phyloP scores from a whole-genome alignment of 2,329 filamentous ascomycete species.

The Colletotrichum sp. region DNA sequence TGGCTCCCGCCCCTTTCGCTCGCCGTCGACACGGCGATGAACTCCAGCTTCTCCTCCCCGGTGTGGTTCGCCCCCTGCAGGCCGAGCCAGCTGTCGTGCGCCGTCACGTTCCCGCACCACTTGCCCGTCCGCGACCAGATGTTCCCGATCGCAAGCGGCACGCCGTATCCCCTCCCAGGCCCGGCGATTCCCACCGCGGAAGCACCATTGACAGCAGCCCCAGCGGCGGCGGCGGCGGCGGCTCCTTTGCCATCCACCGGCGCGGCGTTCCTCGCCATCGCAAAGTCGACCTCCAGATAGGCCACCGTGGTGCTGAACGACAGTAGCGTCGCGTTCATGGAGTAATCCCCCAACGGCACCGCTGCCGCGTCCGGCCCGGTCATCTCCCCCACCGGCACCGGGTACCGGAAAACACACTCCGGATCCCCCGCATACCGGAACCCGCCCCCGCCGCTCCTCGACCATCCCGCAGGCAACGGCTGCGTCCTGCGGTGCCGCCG shows the following conservation, averaged over 20 bases:
- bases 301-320: conserved; percentile 43
- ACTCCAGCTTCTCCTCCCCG: conserved; percentile 45
- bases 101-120: conserved; percentile 47
- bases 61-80: conserved; percentile 52
- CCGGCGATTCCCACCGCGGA: background rate
- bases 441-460: conserved; percentile 33
- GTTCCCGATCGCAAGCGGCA: conserved; percentile 47
- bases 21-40: conserved; percentile 45
- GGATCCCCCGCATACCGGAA: conserved; percentile 47
- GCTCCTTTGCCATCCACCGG: conserved; percentile 36
- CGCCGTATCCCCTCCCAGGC: conserved; percentile 4
- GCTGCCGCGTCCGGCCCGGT: background rate
- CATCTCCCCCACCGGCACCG: conserved; percentile 34
- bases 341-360: conserved; percentile 3
- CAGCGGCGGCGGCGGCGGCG: background rate
- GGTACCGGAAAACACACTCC: conserved; percentile 44
- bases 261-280: conserved; percentile 24
- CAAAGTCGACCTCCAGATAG: conserved; percentile 46
- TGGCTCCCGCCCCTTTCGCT: conserved; percentile 38
- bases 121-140: conserved; percentile 40
- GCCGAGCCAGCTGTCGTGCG: conserved; percentile 51
- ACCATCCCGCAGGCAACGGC: conserved; percentile 44
- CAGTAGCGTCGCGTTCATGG: conserved; percentile 29
- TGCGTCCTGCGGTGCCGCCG: conserved; percentile 33
- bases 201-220: background rate